Conservation (phyloP, 1,139 yeast species). For the Kodamaea plutei region DNA sequence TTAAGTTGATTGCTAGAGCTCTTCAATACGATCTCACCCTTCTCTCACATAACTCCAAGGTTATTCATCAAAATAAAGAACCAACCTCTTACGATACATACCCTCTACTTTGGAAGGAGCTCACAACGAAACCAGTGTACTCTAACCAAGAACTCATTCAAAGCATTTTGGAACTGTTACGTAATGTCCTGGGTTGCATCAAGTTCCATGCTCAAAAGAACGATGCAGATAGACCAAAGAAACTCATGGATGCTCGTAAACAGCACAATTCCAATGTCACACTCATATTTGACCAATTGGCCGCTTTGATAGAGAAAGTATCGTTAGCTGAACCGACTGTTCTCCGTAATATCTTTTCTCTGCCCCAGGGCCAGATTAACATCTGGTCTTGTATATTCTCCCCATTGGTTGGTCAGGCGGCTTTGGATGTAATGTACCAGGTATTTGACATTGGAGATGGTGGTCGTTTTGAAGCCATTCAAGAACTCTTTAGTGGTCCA, state of each 20-base stretch:
- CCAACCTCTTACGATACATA: constrained; percentile 44
- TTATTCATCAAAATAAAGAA: constrained; percentile 34
- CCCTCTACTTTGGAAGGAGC: constrained; percentile 43
- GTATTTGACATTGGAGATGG: constrained; percentile 59
- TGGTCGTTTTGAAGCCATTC: constrained; percentile 68
- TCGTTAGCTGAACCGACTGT: constrained; percentile 40
- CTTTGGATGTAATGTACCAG: constrained; percentile 70
- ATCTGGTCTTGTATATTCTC: constrained; percentile 70
- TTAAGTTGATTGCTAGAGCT: constrained; percentile 43
- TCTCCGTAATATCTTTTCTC: constrained; percentile 30
- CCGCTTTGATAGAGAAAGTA: constrained; percentile 29
- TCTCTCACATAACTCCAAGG: constrained; percentile 51
- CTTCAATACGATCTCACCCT: constrained; percentile 53
- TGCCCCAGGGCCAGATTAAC: constrained; percentile 37
- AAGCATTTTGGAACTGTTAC: constrained; percentile 39
- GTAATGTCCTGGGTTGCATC: constrained; percentile 40
- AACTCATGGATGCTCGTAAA: constrained; percentile 20
- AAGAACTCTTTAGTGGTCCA: constrained; percentile 39
- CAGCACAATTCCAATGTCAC: constrained; percentile 33
- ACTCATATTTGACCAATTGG: constrained; percentile 20
- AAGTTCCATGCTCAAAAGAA: constrained; percentile 26
- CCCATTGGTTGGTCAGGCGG: constrained; percentile 59
- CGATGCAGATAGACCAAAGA: constrained; percentile 17
- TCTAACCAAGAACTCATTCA: constrained; percentile 28
- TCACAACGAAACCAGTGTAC: constrained; percentile 36